Conservation (phyloP, 257 asterid genomes). For the Ehretia macrophylla region DNA sequence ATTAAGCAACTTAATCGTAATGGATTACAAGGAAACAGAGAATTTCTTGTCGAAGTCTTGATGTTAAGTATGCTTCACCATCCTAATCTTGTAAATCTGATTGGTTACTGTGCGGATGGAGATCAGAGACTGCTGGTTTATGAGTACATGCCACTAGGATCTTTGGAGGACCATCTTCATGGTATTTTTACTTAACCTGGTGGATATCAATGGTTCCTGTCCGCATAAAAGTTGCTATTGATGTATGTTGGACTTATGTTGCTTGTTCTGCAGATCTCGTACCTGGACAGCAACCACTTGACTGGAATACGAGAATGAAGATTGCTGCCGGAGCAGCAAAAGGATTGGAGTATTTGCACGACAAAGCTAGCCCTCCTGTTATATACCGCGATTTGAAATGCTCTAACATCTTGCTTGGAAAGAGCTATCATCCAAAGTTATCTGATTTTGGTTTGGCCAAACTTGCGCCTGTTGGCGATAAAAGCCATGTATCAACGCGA, state of each 20-base stretch:
- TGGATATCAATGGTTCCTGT: background rate
- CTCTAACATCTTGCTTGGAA: slow-evolving; percentile 83
- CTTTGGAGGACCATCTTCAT: slow-evolving; percentile 84
- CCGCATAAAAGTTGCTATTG: background rate
- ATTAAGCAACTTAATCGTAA: slow-evolving; percentile 93
- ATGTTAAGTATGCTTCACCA: slow-evolving; percentile 88
- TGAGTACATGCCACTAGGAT: slow-evolving; percentile 83
- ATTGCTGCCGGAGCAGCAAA: slow-evolving; percentile 96
- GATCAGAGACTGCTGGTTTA: slow-evolving; percentile 94
- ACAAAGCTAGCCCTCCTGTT: slow-evolving; percentile 90
- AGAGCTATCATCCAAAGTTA: slow-evolving; percentile 74
- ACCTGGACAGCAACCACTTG: slow-evolving; percentile 54
- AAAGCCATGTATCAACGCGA: slow-evolving; percentile 88
- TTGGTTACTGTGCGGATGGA: slow-evolving; percentile 92
- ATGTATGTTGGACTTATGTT: slow-evolving; percentile 9
- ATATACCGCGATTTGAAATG: slow-evolving; percentile 91
- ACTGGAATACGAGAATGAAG: slow-evolving; percentile 93
- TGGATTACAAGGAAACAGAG: slow-evolving; percentile 89
- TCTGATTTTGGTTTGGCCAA: slow-evolving; percentile 98
- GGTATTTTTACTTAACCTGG: slow-evolving; percentile 33
- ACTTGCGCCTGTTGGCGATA: slow-evolving; percentile 91
- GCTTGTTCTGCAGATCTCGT: slow-evolving; percentile 43
- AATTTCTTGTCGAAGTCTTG: slow-evolving; percentile 87
- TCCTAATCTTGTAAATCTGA: slow-evolving; percentile 81
- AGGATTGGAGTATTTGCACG: slow-evolving; percentile 90